These are phyloP conservation scores for Papiliotrema fonsecae DNA, from an alignment of 1,284 basidiomycete species.

Conservation along the genomic window DNA sequence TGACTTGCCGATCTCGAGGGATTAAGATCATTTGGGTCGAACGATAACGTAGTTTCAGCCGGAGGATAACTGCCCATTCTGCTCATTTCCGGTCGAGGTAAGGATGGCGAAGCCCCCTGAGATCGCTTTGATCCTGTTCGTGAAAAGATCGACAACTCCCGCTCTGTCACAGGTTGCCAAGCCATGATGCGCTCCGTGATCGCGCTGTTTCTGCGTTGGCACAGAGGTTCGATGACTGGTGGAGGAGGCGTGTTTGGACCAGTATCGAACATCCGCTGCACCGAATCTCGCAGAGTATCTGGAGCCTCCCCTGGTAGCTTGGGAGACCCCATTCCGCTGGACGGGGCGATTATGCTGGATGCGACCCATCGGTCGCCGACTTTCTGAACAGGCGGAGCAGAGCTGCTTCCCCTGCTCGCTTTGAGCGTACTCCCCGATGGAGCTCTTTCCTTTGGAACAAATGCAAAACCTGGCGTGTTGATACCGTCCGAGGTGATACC, in stretches of 20 bases:
- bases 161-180: slow-evolving; percentile 25
- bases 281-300: slow-evolving; percentile 22
- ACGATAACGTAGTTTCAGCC: slow-evolving; percentile 27
- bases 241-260: slow-evolving; percentile 26
- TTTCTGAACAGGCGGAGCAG: slow-evolving; percentile 34
- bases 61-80: slow-evolving; percentile 4
- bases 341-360: slow-evolving; percentile 17
- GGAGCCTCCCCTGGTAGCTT: neutral
- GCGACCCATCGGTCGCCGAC: slow-evolving; percentile 43
- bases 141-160: slow-evolving; percentile 24
- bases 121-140: slow-evolving; percentile 1
- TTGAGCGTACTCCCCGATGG: slow-evolving; percentile 1
- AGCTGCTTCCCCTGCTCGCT: slow-evolving; percentile 5
- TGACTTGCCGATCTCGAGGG: slow-evolving; percentile 45
- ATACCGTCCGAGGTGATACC: neutral
- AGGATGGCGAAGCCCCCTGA: neutral
- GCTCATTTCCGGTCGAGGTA: slow-evolving; percentile 9
- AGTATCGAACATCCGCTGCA: slow-evolving; percentile 32
- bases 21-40: slow-evolving; percentile 43
- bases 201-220: too few relatives aligned
- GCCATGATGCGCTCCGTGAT: slow-evolving; percentile 25
- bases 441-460: neutral
- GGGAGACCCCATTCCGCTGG: slow-evolving; percentile 7
- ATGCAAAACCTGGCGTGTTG: neutral
- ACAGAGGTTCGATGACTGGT: too few relatives aligned